phyloP scores from a whole-genome alignment of 306 rosid genomes.

The Cicer pinnatifidum region DNA sequence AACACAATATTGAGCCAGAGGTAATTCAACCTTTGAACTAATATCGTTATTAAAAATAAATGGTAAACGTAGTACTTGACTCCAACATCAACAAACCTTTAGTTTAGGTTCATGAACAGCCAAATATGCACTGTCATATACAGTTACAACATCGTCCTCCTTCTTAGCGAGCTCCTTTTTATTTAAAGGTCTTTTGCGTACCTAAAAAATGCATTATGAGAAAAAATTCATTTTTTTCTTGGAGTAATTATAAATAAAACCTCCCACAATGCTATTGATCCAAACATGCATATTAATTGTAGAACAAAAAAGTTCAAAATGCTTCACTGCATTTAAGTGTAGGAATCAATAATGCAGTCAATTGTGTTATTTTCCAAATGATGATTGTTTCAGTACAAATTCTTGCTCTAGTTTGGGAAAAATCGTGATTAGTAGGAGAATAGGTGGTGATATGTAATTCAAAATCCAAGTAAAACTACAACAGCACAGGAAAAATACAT shows the following conservation, averaged over 20 bases:
- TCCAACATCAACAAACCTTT: conserved; percentile 62
- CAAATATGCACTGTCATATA: conserved; percentile 68
- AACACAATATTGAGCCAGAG: conserved; percentile 19
- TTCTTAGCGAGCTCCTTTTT: conserved; percentile 92
- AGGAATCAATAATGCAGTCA: conserved; percentile 27
- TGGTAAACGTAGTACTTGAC: conserved; percentile 26
- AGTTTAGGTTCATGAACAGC: conserved; percentile 89
- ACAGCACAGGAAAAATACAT: conserved; percentile 23
- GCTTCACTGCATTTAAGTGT: background rate
- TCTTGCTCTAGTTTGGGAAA: background rate
- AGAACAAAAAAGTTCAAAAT: conserved; percentile 22
- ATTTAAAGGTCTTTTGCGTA: conserved; percentile 94
- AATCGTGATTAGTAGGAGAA: conserved; percentile 1
- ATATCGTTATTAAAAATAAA: conserved; percentile 33
- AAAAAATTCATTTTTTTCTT: background rate
- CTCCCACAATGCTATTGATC: conserved; percentile 9
- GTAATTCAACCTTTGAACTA: conserved; percentile 39
- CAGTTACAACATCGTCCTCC: conserved; percentile 93
- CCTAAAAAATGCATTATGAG: conserved; percentile 58
- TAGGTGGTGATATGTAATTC: conserved; percentile 13
- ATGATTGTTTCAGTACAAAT: conserved; percentile 18
- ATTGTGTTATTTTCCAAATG: conserved; percentile 26
- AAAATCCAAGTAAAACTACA: background rate
- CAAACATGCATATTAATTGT: conserved; percentile 19
- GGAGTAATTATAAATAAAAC: conserved; percentile 25